Evolutionary conservation across 2,329 filamentous ascomycete genomes (phyloP), one percentile per base, ranked within the genome.

Genomic region (Fusarium chaquense): DNA sequence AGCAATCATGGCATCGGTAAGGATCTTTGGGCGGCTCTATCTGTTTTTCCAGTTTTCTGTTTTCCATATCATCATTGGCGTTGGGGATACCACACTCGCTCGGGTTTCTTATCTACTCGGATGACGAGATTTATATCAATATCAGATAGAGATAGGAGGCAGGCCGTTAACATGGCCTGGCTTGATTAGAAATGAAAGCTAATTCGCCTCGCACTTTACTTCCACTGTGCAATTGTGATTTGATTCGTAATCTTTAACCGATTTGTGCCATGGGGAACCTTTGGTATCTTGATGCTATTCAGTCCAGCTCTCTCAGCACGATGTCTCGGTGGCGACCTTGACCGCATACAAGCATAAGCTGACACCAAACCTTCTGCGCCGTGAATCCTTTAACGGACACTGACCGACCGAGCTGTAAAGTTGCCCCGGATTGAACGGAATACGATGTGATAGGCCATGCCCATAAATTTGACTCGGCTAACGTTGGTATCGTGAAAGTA

Each of bases 171-270:
- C 44, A 53, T 41, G 41, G 67, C 45, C 59, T 66, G 45, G 45
- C 67, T 49, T 71, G 45, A 56, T 70, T 67, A 67, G 72, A 72
- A 50, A 75, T 68, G n/a, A 83, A 43, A 85, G 70, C 83, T 85
- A 69, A 74, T 77, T 60, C 52, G 65, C 67, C 62, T 66, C 57
- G 44, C 50, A 56, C 35, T 53, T 49, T 50, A 6, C 40, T 28
- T 53, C 40, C 50, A 4, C 44, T 20, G 11, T 47, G 33, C 18
- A 32, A 30, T 8, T 8, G 20, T 47, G 41, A 38, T 11, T 24
- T 40, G 2, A 20, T 6, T 6, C 12, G n/a, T 20, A 20, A n/a
- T 15, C n/a, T 12, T 20, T 13, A 13, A 40, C 36, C 7, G n/a
- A 20, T 40, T 11, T 13, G 6, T 40, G 36, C 18, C 4, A 38